These are phyloP conservation scores for Colletotrichum lindemuthianum DNA, from an alignment of 2,329 filamentous ascomycete species.

Conservation along the genomic window DNA sequence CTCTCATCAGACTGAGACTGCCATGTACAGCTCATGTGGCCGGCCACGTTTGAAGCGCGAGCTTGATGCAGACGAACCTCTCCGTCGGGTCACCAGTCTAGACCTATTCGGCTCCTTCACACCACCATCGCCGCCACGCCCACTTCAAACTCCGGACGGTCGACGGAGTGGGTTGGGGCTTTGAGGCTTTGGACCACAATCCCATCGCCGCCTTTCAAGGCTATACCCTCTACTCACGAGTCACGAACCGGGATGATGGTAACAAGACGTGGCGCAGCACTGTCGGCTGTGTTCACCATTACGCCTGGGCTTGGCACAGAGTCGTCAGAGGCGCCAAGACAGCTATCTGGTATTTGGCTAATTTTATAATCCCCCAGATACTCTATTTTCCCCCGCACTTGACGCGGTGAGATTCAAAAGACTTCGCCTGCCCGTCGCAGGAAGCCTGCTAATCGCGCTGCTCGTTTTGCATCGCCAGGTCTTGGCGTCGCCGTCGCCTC, in stretches of 20 bases:
- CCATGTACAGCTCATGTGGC: conserved; percentile 1
- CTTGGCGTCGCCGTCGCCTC: conserved; percentile 16
- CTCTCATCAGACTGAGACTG: too few relatives aligned
- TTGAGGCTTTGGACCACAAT: conserved; percentile 5
- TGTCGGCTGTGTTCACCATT: not conserved
- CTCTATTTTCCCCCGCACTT: conserved; percentile 23
- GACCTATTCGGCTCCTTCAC: not conserved
- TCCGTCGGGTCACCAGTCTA: conserved; percentile 1
- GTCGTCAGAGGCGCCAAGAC: conserved; percentile 15
- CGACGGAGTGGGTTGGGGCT: conserved; percentile 15
- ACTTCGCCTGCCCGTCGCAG: conserved; percentile 8
- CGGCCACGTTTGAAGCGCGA: conserved; percentile 2
- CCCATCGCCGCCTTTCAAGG: not conserved
- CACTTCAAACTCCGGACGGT: conserved; percentile 8
- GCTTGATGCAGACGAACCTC: conserved; percentile 28
- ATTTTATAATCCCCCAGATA: conserved; percentile 14
- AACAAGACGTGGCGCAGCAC: conserved; percentile 18
- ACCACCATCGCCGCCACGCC: not conserved
- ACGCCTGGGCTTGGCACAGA: too few relatives aligned
- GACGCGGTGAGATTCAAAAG: conserved; percentile 11
- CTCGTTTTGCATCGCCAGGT: conserved; percentile 8
- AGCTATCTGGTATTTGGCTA: conserved; percentile 2
- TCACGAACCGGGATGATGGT: conserved; percentile 12
- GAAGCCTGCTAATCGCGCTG: not conserved
- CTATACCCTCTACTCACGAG: not conserved